Conservation (phyloP, 2,329 filamentous ascomycete species). For the Penicillium expansum region DNA sequence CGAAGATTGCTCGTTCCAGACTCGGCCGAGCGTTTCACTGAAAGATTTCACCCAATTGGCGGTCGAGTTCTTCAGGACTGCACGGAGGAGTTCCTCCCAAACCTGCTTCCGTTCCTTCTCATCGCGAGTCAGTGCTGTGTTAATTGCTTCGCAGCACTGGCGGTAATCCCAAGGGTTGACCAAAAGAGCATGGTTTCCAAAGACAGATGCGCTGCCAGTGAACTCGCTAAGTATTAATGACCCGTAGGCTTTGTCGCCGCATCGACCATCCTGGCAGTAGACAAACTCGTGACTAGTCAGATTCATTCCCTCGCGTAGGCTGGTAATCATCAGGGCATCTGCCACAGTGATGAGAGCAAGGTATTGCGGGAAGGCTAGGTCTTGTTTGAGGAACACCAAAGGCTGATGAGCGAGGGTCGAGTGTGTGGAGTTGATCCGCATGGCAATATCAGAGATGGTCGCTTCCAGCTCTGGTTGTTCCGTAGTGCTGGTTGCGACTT, state of each 20-base stretch:
- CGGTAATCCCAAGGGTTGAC: slow-evolving; percentile 97
- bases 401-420: slow-evolving; percentile 90
- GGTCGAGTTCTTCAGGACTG: slow-evolving; percentile 78
- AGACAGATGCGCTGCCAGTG: slow-evolving; percentile 84
- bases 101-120: slow-evolving; percentile 69
- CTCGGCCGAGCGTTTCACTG: slow-evolving; percentile 65
- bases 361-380: slow-evolving; percentile 89
- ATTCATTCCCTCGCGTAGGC: slow-evolving; percentile 96
- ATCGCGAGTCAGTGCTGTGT: slow-evolving; percentile 75
- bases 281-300: slow-evolving; percentile 92
- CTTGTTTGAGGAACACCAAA: slow-evolving; percentile 89
- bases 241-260: slow-evolving; percentile 72
- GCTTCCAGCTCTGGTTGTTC: slow-evolving; percentile 86
- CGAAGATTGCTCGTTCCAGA: slow-evolving; percentile 78
- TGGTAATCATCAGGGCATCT: slow-evolving; percentile 90
- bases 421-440: slow-evolving; percentile 86
- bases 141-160: slow-evolving; percentile 81
- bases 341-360: slow-evolving; percentile 87
- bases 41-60: slow-evolving; percentile 82
- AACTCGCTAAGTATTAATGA: slow-evolving; percentile 93
- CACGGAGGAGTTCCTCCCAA: slow-evolving; percentile 70
- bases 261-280: slow-evolving; percentile 82
- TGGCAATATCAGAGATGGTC: slow-evolving; percentile 89
- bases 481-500: slow-evolving; percentile 86
- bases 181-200: slow-evolving; percentile 73